A percentile compares a stretch with the other conserved stretches of the same genome.
These are phyloP conservation scores for Monosporascus sp. DNA, from an alignment of 2,329 filamentous ascomycete species.

Conservation along the genomic window DNA sequence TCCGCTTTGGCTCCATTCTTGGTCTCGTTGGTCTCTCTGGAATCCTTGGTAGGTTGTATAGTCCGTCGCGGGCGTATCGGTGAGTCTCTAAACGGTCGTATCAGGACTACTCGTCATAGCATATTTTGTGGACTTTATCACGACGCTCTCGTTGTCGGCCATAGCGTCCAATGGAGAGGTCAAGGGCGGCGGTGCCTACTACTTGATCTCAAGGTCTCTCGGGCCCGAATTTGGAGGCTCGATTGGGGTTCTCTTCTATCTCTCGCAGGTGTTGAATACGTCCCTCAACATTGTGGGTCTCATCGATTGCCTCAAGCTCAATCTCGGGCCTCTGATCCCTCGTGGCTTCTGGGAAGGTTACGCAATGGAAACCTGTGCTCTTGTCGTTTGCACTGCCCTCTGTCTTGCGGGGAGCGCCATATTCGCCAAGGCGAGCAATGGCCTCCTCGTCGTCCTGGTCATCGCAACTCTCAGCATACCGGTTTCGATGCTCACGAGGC, in stretches of 20 bases:
- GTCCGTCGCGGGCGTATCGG: neutral
- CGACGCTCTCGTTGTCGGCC: slow-evolving; percentile 78
- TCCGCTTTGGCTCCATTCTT: slow-evolving; percentile 80
- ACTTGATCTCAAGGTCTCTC: slow-evolving; percentile 78
- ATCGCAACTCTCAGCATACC: slow-evolving; percentile 78
- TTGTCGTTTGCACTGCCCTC: slow-evolving; percentile 66
- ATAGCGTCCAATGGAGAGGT: slow-evolving; percentile 89
- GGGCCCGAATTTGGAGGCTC: slow-evolving; percentile 87
- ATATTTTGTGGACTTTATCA: slow-evolving; percentile 80
- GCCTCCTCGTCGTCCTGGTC: slow-evolving; percentile 63
- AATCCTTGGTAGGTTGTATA: slow-evolving; percentile 59
- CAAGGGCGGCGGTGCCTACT: slow-evolving; percentile 81
- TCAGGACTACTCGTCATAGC: slow-evolving; percentile 66
- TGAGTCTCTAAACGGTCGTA: slow-evolving; percentile 7
- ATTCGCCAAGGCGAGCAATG: slow-evolving; percentile 77
- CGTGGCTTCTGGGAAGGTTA: slow-evolving; percentile 74
- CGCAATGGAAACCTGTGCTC: slow-evolving; percentile 65
- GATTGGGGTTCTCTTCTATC: slow-evolving; percentile 81
- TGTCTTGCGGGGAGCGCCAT: slow-evolving; percentile 76
- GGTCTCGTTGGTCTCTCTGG: slow-evolving; percentile 75
- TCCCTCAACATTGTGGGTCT: slow-evolving; percentile 84
- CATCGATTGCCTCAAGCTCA: slow-evolving; percentile 74
- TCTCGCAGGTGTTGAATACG: slow-evolving; percentile 85
- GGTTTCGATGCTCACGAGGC: slow-evolving; percentile 63
- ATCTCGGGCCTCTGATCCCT: slow-evolving; percentile 62